phyloP scores from a whole-genome alignment of 1,284 basidiomycete species.

The Ustilago sp. region DNA sequence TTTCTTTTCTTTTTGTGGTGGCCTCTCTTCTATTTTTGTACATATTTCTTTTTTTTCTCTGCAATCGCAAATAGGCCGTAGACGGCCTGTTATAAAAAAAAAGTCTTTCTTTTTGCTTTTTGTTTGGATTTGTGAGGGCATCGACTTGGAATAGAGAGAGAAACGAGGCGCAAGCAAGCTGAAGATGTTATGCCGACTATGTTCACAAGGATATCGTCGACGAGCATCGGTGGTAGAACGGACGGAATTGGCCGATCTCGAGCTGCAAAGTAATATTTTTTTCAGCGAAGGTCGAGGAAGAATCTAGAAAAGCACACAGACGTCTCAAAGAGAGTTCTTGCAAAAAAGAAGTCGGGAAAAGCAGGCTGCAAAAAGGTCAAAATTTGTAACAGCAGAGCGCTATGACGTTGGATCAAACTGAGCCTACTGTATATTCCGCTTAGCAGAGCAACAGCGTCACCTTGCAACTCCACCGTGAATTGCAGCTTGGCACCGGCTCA shows the following conservation, averaged over 20 bases:
- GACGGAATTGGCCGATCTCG: not conserved
- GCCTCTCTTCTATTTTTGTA: no score
- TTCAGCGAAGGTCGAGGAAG: conserved; percentile 32
- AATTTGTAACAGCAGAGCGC: not conserved
- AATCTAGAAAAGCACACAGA: conserved; percentile 14
- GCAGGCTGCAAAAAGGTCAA: not conserved
- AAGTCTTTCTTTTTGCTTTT: not conserved
- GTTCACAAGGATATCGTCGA: not conserved
- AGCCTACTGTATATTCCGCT: conserved; percentile 1
- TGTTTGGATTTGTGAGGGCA: no score
- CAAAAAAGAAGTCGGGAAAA: conserved; percentile 7
- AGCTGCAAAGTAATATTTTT: conserved; percentile 1
- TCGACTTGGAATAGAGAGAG: no score
- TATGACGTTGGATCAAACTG: conserved; percentile 1
- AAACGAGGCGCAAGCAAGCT: no score
- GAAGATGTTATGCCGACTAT: not conserved
- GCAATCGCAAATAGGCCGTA: no score
- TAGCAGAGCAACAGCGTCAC: conserved; percentile 11
- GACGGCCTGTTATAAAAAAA: no score
- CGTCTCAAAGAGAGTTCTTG: not conserved
- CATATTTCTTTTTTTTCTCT: no score
- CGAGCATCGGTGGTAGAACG: not conserved
- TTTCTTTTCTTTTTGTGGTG: no score
- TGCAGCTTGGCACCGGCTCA: conserved; percentile 8
- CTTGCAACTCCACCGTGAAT: not conserved